Evolutionary conservation across 2,329 filamentous ascomycete genomes (phyloP).

Genomic region (Penicillium psychrosexuale): DNA sequence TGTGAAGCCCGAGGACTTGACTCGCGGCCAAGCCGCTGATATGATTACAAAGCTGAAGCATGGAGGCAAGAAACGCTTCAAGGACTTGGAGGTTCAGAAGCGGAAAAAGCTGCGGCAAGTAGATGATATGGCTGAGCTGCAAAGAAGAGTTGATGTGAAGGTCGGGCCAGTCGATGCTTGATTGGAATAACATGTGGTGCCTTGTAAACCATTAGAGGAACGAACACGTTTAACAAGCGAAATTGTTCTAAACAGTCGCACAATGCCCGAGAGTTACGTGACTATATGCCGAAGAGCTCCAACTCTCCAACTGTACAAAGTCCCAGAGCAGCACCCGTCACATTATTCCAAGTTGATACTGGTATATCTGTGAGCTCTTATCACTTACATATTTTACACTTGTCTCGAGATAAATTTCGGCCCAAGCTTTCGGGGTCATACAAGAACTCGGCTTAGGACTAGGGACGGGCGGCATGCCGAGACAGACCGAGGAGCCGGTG

Average conservation of each 20-base stretch:
- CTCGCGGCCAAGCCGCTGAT: constrained; percentile 76
- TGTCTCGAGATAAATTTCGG: not conserved
- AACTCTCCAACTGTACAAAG: no score
- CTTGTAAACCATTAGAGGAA: not conserved
- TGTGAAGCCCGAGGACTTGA: constrained; percentile 50
- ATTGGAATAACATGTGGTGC: not conserved
- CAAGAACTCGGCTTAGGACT: no score
- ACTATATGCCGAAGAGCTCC: no score
- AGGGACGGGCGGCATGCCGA: not conserved
- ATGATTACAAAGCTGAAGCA: constrained; percentile 92
- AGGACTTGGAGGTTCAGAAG: constrained; percentile 47
- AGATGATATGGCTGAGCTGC: constrained; percentile 16
- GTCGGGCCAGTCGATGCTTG: constrained; percentile 47
- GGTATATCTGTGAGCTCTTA: no score
- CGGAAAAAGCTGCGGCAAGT: constrained; percentile 13
- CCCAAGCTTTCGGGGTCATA: no score
- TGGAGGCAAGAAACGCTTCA: constrained; percentile 67
- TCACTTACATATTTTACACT: not conserved
- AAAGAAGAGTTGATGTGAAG: constrained; percentile 34
- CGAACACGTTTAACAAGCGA: not conserved
- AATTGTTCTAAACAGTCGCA: not conserved
- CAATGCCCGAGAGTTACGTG: no score
- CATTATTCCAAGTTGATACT: not conserved
- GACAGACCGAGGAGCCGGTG: not conserved
- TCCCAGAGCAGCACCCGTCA: not conserved